Base-by-base conservation (phyloP, 1,284 basidiomycete species). In the Anthracocystis walkeri region DNA sequence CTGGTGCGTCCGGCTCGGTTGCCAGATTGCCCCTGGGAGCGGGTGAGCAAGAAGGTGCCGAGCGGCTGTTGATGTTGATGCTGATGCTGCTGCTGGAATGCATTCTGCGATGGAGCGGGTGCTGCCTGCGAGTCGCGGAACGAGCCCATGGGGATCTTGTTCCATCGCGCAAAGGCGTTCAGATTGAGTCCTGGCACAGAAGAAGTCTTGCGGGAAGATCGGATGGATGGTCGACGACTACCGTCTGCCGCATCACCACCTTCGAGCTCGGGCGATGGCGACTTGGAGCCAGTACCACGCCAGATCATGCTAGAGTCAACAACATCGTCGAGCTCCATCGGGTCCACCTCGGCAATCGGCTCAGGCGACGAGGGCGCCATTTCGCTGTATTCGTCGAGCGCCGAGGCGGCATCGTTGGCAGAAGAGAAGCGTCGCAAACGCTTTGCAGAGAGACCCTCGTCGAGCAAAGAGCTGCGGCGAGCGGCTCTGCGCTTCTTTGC, bases 321-420 rank as follows among this genome's bases (percentile, higher is more conserved):
- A 5, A 84, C 80, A 49, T 84, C 82, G 58, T 82, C 78, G 6
- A 84, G 67, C 31, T 84, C 82, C 82, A 84, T 83, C 7, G 75
- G 68, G 21, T 77, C 71, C 16, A 75, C 72, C 25, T 69, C 66
- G 7, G 25, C 58, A 20, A 64, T 35, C 2, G 68, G 63, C 52
- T 81, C 81, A 14, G 75, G 79, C 23, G 80, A 82, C 18, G 81
- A 81, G 0, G 65, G 68, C 0, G 71, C 66, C 44, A 72, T 12
- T 45, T 81, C 78, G 48, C 79, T 81, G 51, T 65, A 63, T 27
- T 73, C 68, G 35, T 75, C 77, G 27, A 76, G 50, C 35, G 68
- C 62, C 21, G 64, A 65, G n/a, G 65, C 69, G 27, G 65, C 65
- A 25, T 72, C 74, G 52, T 66, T 77, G 33, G 69, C 55, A 5